Evolutionary conservation across 2,329 filamentous ascomycete genomes (phyloP), one percentile per base, ranked within the genome.

Genomic region (Cladosporium sp.): DNA sequence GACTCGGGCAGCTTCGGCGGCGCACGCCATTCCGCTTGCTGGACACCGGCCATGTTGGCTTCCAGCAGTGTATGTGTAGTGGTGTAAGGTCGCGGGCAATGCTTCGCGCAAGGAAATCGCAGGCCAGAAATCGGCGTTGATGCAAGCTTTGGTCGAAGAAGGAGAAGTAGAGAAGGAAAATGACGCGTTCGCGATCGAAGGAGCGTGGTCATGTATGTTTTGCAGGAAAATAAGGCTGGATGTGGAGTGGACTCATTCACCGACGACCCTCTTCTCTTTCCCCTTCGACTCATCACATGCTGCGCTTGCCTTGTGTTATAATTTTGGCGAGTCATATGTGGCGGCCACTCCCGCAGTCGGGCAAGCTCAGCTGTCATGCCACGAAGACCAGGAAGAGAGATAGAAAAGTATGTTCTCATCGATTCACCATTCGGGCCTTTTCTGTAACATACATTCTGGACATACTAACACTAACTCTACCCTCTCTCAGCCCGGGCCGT

Each of bases 1-100:
- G 45, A 39, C 53, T 51, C 53, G 56, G 51, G 51, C 65, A 56
- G 43, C 67, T 66, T 59, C 65, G 59, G 59, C 57, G 63, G 65
- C 59, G 62, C 56, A 43, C 52, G 57, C 64, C 65, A 67, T 62
- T 56, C 57, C 53, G 63, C 45, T 32, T 46, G 43, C 27, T 48
- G 45, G 45, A 48, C 35, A 12, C 35, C n/a, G 7, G 45, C 45
- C 45, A 48, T 48, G 16, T 30, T 33, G 15, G 13, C 16, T 40
- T 35, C 36, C 30, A 13, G 20, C 13, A 39, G 45, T 13, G 25
- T 15, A 33, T 39, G 19, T 48, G 45, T 40, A 20, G 45, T 40
- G 16, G 45, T 40, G 36, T 48, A 48, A 32, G 45, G 8, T 40
- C 18, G 45, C 20, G 35, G 27, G 13, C 16, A 18, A 39, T 40